phyloP scores from a whole-genome alignment of 1,284 basidiomycete species.

The Malassezia sympodialis region DNA sequence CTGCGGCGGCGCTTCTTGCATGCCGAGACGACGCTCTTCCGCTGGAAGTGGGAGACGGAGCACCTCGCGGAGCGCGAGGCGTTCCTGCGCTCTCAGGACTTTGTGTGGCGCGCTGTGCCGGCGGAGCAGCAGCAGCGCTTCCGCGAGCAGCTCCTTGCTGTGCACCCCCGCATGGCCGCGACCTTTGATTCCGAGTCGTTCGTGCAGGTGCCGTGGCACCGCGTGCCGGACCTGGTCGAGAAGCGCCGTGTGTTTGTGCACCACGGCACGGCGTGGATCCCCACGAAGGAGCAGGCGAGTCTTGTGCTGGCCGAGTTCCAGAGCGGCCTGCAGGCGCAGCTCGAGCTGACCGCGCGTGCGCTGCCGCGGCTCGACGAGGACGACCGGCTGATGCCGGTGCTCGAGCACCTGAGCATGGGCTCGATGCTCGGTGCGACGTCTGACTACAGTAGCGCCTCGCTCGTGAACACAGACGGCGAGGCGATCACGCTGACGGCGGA shows the following conservation, averaged over 20 bases:
- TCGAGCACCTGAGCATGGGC: constrained; percentile 84
- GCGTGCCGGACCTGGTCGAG: constrained; percentile 83
- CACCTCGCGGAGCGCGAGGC: constrained; percentile 57
- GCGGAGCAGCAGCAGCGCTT: constrained; percentile 57
- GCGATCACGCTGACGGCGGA: constrained; percentile 69
- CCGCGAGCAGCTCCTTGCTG: constrained; percentile 53
- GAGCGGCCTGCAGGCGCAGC: constrained; percentile 61
- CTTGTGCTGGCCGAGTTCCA: constrained; percentile 83
- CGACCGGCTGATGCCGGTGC: constrained; percentile 75
- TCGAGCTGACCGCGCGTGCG: constrained; percentile 81
- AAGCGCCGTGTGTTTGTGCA: constrained; percentile 70
- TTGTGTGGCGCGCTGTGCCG: constrained; percentile 67
- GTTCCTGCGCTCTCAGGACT: constrained; percentile 67
- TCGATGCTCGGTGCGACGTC: constrained; percentile 83
- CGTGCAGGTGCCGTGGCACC: constrained; percentile 74
- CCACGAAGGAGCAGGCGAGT: constrained; percentile 67
- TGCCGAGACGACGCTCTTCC: constrained; percentile 76
- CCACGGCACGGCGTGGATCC: constrained; percentile 81
- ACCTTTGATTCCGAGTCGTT: constrained; percentile 56
- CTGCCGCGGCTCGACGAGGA: constrained; percentile 94
- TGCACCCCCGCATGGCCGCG: constrained; percentile 30
- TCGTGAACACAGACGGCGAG: constrained; percentile 50
- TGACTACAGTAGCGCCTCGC: constrained; percentile 57
- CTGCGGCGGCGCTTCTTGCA: constrained; percentile 78
- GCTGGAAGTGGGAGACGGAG: constrained; percentile 68